Percentiles rank a stretch among this genome's conserved stretches.
These are phyloP conservation scores for Aspergillus sp. DNA, from an alignment of 2,329 filamentous ascomycete species.

Conservation along the genomic window DNA sequence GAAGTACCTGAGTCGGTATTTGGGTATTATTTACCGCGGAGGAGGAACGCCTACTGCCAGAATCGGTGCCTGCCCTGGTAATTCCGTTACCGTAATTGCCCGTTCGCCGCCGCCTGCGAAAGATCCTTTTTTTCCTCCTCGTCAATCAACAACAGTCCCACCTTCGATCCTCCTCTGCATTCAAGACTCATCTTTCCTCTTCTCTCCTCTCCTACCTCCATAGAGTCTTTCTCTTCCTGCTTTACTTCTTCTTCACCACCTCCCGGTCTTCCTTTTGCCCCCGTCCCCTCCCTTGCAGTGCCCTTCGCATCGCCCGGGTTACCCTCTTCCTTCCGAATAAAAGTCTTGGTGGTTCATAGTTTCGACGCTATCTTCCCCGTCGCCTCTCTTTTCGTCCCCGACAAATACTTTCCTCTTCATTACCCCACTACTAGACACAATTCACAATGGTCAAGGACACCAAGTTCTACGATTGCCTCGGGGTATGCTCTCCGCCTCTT, in stretches of 20 bases:
- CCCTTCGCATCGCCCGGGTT: slow-evolving; percentile 4
- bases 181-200: slow-evolving; percentile 10
- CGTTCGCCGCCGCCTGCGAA: slow-evolving; percentile 6
- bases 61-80: slow-evolving; percentile 8
- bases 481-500: slow-evolving; percentile 34
- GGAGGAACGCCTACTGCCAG: neutral
- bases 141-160: slow-evolving; percentile 9
- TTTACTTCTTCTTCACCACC: slow-evolving; percentile 7
- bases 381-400: neutral
- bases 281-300: slow-evolving; percentile 11
- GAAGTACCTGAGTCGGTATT: no score
- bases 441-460: slow-evolving; percentile 52
- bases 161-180: slow-evolving; percentile 11
- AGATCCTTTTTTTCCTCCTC: slow-evolving; percentile 10
- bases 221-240: slow-evolving; percentile 8
- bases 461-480: slow-evolving; percentile 48
- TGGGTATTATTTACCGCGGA: no score
- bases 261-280: slow-evolving; percentile 2
- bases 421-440: slow-evolving; percentile 15
- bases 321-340: slow-evolving; percentile 12
- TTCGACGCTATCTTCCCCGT: slow-evolving; percentile 1
- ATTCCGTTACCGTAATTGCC: slow-evolving; percentile 5
- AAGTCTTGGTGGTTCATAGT: slow-evolving; percentile 19
- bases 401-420: slow-evolving; percentile 8
- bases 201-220: slow-evolving; percentile 7